These are phyloP conservation scores for Claviceps maximensis DNA, from an alignment of 2,329 filamentous ascomycete genomes.

Conservation along the genomic window DNA sequence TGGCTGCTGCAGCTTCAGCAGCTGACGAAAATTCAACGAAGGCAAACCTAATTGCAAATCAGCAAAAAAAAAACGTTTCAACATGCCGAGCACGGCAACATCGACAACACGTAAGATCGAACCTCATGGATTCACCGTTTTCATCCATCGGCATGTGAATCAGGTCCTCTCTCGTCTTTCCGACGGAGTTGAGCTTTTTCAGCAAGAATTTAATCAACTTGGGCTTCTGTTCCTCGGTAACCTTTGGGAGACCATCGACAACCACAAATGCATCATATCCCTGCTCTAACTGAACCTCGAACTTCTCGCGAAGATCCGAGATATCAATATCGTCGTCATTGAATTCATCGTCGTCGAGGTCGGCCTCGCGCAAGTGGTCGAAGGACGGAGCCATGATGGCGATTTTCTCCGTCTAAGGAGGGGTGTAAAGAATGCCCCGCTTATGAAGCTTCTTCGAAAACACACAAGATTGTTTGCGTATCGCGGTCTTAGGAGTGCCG, in stretches of 20 bases:
- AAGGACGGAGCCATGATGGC: conserved; percentile 79
- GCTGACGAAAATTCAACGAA: conserved; percentile 93
- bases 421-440: conserved; percentile 25
- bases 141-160: conserved; percentile 92
- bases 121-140: conserved; percentile 76
- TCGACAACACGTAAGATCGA: conserved; percentile 20
- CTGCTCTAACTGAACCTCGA: conserved; percentile 89
- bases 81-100: not conserved
- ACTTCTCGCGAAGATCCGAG: conserved; percentile 85
- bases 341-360: conserved; percentile 72
- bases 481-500: not conserved
- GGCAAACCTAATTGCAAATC: conserved; percentile 52
- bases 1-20: conserved; percentile 77
- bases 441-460: conserved; percentile 9
- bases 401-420: conserved; percentile 18
- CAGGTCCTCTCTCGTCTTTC: conserved; percentile 71
- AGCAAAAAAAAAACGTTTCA: not conserved
- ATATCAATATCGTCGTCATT: conserved; percentile 93
- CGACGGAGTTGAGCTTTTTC: conserved; percentile 80
- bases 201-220: conserved; percentile 95
- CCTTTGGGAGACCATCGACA: conserved; percentile 81
- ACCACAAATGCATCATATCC: conserved; percentile 95
- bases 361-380: conserved; percentile 81
- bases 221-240: conserved; percentile 79
- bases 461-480: not conserved